phyloP scores from a whole-genome alignment of 2,329 filamentous ascomycete genomes.

The Penicillium aurantiogriseum region DNA sequence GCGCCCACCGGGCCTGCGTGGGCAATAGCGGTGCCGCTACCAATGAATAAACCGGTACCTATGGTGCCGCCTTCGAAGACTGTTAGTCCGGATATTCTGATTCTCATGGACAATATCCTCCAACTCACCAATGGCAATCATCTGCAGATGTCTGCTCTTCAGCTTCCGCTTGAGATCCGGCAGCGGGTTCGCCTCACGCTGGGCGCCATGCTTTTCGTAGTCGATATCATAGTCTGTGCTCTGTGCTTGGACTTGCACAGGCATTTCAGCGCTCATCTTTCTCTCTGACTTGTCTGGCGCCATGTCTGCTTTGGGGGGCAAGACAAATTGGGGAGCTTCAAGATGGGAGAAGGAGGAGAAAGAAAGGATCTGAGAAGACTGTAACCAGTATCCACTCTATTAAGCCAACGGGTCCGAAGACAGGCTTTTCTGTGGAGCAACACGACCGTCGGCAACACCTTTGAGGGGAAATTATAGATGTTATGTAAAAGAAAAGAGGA shows the following conservation, averaged over 20 bases:
- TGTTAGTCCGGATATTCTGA: not conserved
- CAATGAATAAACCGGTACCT: slow-evolving; percentile 70
- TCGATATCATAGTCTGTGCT: slow-evolving; percentile 30
- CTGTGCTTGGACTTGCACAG: slow-evolving; percentile 22
- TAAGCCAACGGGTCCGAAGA: slow-evolving; percentile 11
- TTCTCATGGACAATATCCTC: not conserved
- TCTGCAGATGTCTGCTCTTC: slow-evolving; percentile 87
- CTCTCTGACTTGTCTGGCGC: slow-evolving; percentile 25
- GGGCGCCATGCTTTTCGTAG: slow-evolving; percentile 39
- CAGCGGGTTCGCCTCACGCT: slow-evolving; percentile 60
- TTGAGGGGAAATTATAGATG: slow-evolving; percentile 3
- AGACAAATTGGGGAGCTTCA: not conserved
- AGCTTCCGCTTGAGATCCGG: slow-evolving; percentile 68
- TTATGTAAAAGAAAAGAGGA: slow-evolving; percentile 28
- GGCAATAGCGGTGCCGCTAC: slow-evolving; percentile 61
- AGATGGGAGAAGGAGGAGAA: slow-evolving; percentile 1
- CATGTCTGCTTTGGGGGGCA: slow-evolving; percentile 22
- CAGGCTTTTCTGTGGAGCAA: slow-evolving; percentile 15
- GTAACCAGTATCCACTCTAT: slow-evolving; percentile 11
- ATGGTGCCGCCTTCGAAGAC: slow-evolving; percentile 58
- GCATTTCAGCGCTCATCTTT: slow-evolving; percentile 26
- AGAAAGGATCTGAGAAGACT: slow-evolving; percentile 12
- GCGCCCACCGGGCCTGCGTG: slow-evolving; percentile 64
- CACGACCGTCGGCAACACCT: slow-evolving; percentile 4
- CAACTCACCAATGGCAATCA: slow-evolving; percentile 92